These are phyloP conservation scores for Paradendryphiella salina DNA, from an alignment of 2,329 filamentous ascomycete genomes.

Conservation along the genomic window DNA sequence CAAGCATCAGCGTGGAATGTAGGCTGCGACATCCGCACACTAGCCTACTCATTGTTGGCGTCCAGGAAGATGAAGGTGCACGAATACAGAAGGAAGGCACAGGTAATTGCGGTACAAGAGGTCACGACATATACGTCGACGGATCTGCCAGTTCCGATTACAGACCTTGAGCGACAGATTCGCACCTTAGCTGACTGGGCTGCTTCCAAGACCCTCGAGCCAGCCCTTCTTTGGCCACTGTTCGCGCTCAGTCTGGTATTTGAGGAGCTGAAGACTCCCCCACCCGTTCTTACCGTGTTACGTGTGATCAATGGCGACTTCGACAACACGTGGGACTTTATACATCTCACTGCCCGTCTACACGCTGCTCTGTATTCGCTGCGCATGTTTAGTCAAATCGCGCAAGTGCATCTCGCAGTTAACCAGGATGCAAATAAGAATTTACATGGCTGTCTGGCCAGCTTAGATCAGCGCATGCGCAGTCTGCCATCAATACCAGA, in stretches of 20 bases:
- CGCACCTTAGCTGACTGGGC: conserved; percentile 24
- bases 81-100: conserved; percentile 48
- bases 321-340: conserved; percentile 43
- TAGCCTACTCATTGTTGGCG: conserved; percentile 47
- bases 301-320: conserved; percentile 36
- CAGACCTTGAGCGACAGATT: conserved; percentile 22
- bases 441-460: conserved; percentile 2
- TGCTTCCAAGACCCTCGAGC: conserved; percentile 9
- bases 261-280: conserved; percentile 25
- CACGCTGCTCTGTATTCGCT: conserved; percentile 52
- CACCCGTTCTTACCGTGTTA: conserved; percentile 18
- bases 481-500: conserved; percentile 31
- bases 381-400: conserved; percentile 48
- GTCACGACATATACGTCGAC: conserved; percentile 12
- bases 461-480: conserved; percentile 22
- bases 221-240: conserved; percentile 30
- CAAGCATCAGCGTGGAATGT: conserved; percentile 50
- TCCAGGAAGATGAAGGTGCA: conserved; percentile 23
- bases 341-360: conserved; percentile 48
- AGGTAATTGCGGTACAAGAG: conserved; percentile 29
- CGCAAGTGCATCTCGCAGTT: conserved; percentile 27
- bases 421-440: background rate
- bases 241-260: conserved; percentile 32
- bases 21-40: conserved; percentile 41
- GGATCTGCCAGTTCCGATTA: conserved; percentile 1